Conservation (phyloP, 2,329 filamentous ascomycete species). For the Phaeosphaeriaceae sp. region DNA sequence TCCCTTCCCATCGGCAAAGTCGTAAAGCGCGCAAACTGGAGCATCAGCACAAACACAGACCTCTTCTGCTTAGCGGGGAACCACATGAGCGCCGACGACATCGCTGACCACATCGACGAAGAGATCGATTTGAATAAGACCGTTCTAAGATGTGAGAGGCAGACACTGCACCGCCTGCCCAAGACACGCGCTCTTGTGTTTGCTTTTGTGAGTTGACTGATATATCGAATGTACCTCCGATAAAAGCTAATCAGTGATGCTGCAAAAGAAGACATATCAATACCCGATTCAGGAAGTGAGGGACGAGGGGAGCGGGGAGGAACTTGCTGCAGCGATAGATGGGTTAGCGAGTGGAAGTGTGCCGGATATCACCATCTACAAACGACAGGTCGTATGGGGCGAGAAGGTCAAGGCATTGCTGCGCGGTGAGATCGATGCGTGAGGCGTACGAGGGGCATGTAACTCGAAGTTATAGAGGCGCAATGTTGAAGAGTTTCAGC, state of each 20-base stretch:
- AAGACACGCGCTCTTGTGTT: conserved; percentile 63
- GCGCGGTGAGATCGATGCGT: conserved; percentile 30
- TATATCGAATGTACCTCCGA: neutral
- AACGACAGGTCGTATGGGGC: conserved; percentile 64
- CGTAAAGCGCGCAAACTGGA: conserved; percentile 65
- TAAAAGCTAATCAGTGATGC: neutral
- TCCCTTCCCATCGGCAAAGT: conserved; percentile 60
- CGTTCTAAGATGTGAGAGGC: conserved; percentile 63
- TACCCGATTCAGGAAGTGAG: conserved; percentile 64
- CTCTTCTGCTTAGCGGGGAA: conserved; percentile 53
- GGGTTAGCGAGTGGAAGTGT: conserved; percentile 64
- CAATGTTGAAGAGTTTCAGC: neutral
- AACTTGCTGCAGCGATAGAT: conserved; percentile 64
- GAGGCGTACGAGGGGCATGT: neutral
- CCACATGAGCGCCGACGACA: conserved; percentile 52
- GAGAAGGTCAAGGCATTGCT: conserved; percentile 62
- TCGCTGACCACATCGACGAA: conserved; percentile 30
- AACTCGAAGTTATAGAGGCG: neutral
- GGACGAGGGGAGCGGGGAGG: conserved; percentile 62
- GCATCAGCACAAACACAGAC: conserved; percentile 50
- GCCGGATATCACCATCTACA: conserved; percentile 66
- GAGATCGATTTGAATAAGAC: conserved; percentile 53
- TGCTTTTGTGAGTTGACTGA: conserved; percentile 48
- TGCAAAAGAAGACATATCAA: conserved; percentile 58
- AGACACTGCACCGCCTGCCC: conserved; percentile 67